Percentiles rank a stretch among this genome's conserved stretches.
Conservation (phyloP, 108 stramenopile genomes). For the Epithemia pelagica region DNA sequence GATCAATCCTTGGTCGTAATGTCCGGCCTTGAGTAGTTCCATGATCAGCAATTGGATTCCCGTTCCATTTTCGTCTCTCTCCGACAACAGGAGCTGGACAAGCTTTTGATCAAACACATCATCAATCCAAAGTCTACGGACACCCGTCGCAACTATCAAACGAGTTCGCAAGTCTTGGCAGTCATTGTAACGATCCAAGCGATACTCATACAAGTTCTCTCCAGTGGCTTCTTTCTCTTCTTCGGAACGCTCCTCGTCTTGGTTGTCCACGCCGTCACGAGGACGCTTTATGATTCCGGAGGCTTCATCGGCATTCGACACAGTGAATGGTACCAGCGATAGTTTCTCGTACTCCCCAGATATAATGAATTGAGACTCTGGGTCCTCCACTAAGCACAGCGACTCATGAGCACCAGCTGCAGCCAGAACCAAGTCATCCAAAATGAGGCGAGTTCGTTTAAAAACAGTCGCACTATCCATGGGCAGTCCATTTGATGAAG, state of each 20-base stretch:
- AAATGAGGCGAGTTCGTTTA: conserved; percentile 35
- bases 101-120: not conserved
- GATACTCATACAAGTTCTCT: not conserved
- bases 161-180: not conserved
- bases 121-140: not conserved
- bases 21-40: not conserved
- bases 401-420: conserved; percentile 21
- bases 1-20: not conserved
- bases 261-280: not conserved
- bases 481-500: not conserved
- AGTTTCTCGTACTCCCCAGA: not conserved
- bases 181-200: not conserved
- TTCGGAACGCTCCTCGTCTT: not conserved
- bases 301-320: not conserved
- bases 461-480: not conserved
- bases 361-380: not conserved
- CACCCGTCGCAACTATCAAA: not conserved
- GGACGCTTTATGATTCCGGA: not conserved
- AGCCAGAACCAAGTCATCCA: conserved; percentile 52
- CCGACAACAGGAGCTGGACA: not conserved
- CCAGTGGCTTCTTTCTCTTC: not conserved
- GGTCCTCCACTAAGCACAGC: not conserved
- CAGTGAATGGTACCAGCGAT: not conserved
- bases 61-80: not conserved
- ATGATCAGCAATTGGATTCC: not conserved